A percentile compares a stretch with the other conserved stretches of the same genome.
phyloP scores from a whole-genome alignment of 257 asterid genomes.

The Rhazya stricta region DNA sequence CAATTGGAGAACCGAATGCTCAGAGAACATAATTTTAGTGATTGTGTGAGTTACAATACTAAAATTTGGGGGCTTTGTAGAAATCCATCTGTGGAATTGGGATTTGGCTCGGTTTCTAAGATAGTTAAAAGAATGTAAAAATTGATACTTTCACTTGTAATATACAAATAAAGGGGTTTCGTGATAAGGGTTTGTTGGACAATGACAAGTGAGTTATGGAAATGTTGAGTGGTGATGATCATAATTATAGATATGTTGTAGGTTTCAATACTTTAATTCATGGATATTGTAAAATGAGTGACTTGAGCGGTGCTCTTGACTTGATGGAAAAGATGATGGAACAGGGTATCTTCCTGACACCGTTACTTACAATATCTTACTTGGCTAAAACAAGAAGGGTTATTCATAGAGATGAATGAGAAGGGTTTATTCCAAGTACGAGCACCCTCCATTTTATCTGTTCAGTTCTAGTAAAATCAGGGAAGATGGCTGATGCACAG shows the following conservation, averaged over 20 bases:
- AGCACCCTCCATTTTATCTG: slow-evolving; percentile 56
- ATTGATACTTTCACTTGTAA: slow-evolving; percentile 65
- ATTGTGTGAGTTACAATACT: slow-evolving; percentile 70
- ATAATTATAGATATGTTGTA: slow-evolving; percentile 47
- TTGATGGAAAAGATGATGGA: slow-evolving; percentile 48
- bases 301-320: slow-evolving; percentile 41
- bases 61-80: slow-evolving; percentile 82
- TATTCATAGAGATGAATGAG: slow-evolving; percentile 71
- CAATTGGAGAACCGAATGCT: slow-evolving; percentile 68
- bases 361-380: slow-evolving; percentile 71
- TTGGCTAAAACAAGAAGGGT: slow-evolving; percentile 59
- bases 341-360: slow-evolving; percentile 53
- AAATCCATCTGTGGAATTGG: slow-evolving; percentile 46
- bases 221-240: slow-evolving; percentile 36
- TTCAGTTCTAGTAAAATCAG: slow-evolving; percentile 66
- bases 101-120: slow-evolving; percentile 69
- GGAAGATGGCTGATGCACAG: slow-evolving; percentile 61
- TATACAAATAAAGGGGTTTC: too few relatives aligned
- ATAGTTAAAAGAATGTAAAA: slow-evolving; percentile 51
- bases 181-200: slow-evolving; percentile 58
- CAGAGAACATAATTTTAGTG: slow-evolving; percentile 48
- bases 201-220: slow-evolving; percentile 55
- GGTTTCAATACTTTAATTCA: slow-evolving; percentile 64
- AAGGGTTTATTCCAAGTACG: slow-evolving; percentile 53
- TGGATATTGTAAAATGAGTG: slow-evolving; percentile 58